phyloP scores from a whole-genome alignment of 129 eudicot genomes.

The Saposhnikovia divaricata region DNA sequence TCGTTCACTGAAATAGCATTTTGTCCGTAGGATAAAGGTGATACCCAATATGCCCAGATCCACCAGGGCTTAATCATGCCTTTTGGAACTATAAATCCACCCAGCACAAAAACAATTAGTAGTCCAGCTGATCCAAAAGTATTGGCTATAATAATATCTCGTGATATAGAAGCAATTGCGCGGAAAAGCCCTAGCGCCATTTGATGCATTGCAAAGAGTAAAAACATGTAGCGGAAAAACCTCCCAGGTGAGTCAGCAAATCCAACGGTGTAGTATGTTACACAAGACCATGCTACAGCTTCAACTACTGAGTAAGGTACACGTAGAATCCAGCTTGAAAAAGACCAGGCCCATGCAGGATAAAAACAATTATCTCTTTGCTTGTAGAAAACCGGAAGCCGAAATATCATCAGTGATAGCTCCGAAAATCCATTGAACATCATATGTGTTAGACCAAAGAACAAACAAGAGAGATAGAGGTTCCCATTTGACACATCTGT shows the following conservation, averaged over 20 bases:
- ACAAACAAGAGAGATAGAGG: constrained; percentile 67
- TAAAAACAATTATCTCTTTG: constrained; percentile 77
- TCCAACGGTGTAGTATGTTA: constrained; percentile 70
- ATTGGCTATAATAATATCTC: constrained; percentile 67
- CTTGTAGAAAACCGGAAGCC: constrained; percentile 89
- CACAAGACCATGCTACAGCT: constrained; percentile 69
- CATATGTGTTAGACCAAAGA: constrained; percentile 73
- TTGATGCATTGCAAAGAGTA: constrained; percentile 73
- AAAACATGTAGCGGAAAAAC: constrained; percentile 61
- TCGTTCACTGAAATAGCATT: constrained; percentile 82
- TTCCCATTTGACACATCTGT: constrained; percentile 52
- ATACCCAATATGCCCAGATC: constrained; percentile 86
- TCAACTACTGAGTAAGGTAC: constrained; percentile 77
- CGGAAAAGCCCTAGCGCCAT: constrained; percentile 90
- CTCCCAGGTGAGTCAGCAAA: constrained; percentile 63
- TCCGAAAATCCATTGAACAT: constrained; percentile 89
- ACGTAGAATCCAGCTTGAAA: constrained; percentile 65
- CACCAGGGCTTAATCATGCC: constrained; percentile 86
- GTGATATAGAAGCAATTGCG: constrained; percentile 54
- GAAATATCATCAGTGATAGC: constrained; percentile 59
- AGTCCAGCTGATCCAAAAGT: constrained; percentile 72
- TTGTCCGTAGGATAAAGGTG: constrained; percentile 84
- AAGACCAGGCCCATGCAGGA: constrained; percentile 94
- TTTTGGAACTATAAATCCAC: constrained; percentile 80
- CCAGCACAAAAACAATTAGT: constrained; percentile 50